Conservation (phyloP, 495 filamentous ascomycete genomes). For the Aspergillus haitiensis region DNA sequence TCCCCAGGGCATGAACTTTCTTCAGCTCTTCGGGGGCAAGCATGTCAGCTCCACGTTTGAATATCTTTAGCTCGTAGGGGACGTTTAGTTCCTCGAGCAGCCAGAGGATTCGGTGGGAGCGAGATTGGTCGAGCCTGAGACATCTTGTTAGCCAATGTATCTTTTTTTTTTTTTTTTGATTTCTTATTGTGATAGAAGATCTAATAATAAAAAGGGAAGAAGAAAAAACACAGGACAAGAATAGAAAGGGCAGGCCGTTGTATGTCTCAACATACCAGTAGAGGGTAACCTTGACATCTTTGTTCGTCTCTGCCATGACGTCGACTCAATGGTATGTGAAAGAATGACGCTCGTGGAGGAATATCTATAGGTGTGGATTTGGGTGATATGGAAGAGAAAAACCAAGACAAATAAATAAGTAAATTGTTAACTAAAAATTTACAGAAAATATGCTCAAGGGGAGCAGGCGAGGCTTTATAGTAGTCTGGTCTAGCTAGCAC, state of each 20-base stretch:
- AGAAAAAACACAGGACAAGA: neutral
- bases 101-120: constrained; percentile 85
- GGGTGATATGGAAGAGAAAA: no score
- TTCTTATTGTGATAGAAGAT: neutral
- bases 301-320: constrained; percentile 37
- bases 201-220: neutral
- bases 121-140: constrained; percentile 47
- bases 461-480: no score
- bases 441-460: no score
- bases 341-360: neutral
- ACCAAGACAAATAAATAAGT: no score
- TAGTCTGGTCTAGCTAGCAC: no score
- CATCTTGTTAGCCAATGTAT: neutral
- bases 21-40: constrained; percentile 72
- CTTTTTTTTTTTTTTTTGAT: neutral
- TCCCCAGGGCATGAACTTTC: constrained; percentile 80
- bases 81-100: constrained; percentile 83
- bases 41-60: constrained; percentile 60
- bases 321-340: neutral
- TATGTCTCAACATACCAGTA: constrained; percentile 59
- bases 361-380: neutral
- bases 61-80: constrained; percentile 73
- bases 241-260: neutral
- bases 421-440: no score
- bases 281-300: constrained; percentile 66